These are phyloP conservation scores for Teunomyces aglyptinius DNA, from an alignment of 805 yeast genomes.

Conservation along the genomic window DNA sequence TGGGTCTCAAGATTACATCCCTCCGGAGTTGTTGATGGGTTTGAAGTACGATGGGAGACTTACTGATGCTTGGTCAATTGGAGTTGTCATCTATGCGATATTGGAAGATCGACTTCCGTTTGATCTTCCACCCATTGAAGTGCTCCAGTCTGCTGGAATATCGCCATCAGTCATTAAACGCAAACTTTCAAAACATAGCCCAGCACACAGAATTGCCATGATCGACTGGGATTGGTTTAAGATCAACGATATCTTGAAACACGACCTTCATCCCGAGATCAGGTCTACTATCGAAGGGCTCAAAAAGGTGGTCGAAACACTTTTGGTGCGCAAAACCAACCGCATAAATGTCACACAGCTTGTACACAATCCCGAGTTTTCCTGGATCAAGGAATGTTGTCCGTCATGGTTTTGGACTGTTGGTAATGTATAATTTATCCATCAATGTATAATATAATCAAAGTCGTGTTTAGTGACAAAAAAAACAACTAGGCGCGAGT, in stretches of 20 bases:
- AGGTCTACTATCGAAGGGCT: constrained; percentile 20
- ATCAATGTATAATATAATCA: not conserved
- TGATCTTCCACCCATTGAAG: constrained; percentile 68
- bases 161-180: constrained; percentile 44
- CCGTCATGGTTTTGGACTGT: not conserved
- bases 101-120: constrained; percentile 89
- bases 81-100: constrained; percentile 83
- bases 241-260: constrained; percentile 17
- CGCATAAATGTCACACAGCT: constrained; percentile 21
- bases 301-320: constrained; percentile 27
- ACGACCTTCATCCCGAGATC: constrained; percentile 12
- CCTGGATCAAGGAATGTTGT: constrained; percentile 24
- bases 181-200: constrained; percentile 45
- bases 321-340: constrained; percentile 39
- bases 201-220: constrained; percentile 88
- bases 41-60: constrained; percentile 86
- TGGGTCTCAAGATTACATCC: constrained; percentile 94
- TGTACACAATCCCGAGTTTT: constrained; percentile 16
- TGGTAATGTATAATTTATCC: not conserved
- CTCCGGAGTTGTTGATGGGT: constrained; percentile 92
- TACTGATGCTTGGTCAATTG: constrained; percentile 93
- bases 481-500: not conserved
- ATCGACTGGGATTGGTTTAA: constrained; percentile 88
- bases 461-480: not conserved
- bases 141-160: constrained; percentile 26